Evolutionary conservation across 805 yeast genomes (phyloP).

Genomic region (Nakazawaea ishiwadae): DNA sequence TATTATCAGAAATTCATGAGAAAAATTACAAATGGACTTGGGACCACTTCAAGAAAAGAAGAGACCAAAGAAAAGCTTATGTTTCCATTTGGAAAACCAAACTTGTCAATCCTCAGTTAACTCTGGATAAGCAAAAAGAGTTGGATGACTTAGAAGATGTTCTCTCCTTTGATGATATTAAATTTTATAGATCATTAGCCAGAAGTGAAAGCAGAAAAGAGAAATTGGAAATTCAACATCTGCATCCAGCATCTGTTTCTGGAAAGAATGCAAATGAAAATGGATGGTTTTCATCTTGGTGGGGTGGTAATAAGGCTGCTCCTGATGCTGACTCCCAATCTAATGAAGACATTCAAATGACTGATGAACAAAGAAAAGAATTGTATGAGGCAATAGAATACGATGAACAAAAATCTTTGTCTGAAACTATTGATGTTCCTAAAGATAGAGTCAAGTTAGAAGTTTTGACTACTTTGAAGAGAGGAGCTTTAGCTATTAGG

Average conservation of each 20-base stretch:
- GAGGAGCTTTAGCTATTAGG: conserved; percentile 71
- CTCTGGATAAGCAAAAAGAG: conserved; percentile 27
- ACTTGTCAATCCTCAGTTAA: conserved; percentile 23
- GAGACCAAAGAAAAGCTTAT: conserved; percentile 70
- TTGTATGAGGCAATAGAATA: conserved; percentile 91
- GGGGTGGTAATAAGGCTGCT: conserved; percentile 36
- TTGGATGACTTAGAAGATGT: conserved; percentile 53
- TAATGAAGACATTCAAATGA: conserved; percentile 44
- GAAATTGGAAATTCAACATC: conserved; percentile 20
- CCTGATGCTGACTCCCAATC: conserved; percentile 18
- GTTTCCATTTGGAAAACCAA: conserved; percentile 62
- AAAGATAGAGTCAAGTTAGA: conserved; percentile 67
- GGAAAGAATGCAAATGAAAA: conserved; percentile 14
- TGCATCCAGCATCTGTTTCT: conserved; percentile 7
- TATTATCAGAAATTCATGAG: conserved; percentile 76
- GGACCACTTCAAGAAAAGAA: conserved; percentile 68
- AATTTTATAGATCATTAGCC: conserved; percentile 80
- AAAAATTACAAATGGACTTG: conserved; percentile 82
- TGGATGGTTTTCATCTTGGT: conserved; percentile 74
- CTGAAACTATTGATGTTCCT: conserved; percentile 61
- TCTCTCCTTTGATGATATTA: conserved; percentile 71
- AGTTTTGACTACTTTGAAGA: conserved; percentile 60
- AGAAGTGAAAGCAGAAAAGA: conserved; percentile 62
- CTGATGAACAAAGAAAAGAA: conserved; percentile 87
- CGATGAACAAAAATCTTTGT: conserved; percentile 54